phyloP scores from a whole-genome alignment of 148 eudicot genomes.

The Diospyros lotus region DNA sequence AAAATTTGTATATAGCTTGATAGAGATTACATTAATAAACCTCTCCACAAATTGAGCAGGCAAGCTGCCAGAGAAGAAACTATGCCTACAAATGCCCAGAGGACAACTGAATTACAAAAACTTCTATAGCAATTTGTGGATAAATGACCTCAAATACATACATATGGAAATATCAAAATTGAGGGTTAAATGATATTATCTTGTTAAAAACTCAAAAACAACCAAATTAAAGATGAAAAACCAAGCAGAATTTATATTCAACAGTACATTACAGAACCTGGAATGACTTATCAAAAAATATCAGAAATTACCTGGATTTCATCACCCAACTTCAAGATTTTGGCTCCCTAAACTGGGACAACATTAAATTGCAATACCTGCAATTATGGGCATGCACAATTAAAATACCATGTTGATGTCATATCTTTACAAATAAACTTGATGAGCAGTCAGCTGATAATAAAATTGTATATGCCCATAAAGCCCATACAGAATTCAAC shows the following conservation, averaged over 20 bases:
- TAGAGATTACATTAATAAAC: not conserved
- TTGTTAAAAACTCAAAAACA: not conserved
- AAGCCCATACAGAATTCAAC: too few relatives aligned
- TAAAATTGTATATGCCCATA: too few relatives aligned
- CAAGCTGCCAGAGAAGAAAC: not conserved
- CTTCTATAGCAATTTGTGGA: not conserved
- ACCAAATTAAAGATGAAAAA: not conserved
- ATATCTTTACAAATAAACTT: too few relatives aligned
- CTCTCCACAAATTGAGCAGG: not conserved
- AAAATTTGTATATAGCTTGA: not conserved
- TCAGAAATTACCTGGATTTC: too few relatives aligned
- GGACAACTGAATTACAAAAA: not conserved
- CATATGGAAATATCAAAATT: not conserved
- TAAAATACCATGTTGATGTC: not conserved
- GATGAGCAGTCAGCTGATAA: too few relatives aligned
- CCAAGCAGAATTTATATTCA: not conserved
- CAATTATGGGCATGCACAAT: not conserved
- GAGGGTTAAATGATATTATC: not conserved
- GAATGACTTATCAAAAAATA: too few relatives aligned
- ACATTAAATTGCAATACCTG: constrained; percentile 1
- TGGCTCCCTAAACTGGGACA: constrained; percentile 12
- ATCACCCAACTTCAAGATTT: not conserved
- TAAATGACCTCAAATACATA: not conserved
- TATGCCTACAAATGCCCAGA: not conserved
- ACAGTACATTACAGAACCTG: not conserved